These are phyloP conservation scores for Tricholoma saponaceum DNA, from an alignment of 768 basidiomycete species.

Conservation along the genomic window DNA sequence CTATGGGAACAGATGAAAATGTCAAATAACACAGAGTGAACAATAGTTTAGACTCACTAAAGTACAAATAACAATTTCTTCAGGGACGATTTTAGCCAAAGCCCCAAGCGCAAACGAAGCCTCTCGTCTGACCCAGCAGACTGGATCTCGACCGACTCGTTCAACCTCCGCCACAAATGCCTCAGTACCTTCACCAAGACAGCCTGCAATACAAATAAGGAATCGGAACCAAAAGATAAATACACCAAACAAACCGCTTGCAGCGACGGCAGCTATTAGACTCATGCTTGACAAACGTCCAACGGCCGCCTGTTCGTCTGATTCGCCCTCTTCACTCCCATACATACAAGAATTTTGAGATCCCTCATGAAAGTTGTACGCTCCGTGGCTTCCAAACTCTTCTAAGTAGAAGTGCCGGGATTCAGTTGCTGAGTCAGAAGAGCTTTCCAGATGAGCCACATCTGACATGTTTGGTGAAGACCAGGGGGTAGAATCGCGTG, in stretches of 20 bases:
- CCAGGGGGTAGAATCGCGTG: background rate
- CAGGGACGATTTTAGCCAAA: slow-evolving; percentile 82
- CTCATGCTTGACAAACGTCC: slow-evolving; percentile 92
- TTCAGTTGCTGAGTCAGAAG: background rate
- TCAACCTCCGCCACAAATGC: slow-evolving; percentile 75
- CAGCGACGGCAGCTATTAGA: slow-evolving; percentile 82
- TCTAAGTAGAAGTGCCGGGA: background rate
- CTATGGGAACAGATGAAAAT: slow-evolving; percentile 34
- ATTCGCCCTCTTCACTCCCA: slow-evolving; percentile 28
- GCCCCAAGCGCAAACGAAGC: slow-evolving; percentile 87
- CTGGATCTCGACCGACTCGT: slow-evolving; percentile 57
- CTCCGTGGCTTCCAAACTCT: background rate
- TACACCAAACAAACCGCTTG: slow-evolving; percentile 52
- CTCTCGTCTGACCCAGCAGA: slow-evolving; percentile 80
- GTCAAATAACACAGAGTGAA: background rate
- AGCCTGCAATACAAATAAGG: slow-evolving; percentile 34
- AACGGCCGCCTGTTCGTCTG: slow-evolving; percentile 72
- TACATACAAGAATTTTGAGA: slow-evolving; percentile 4
- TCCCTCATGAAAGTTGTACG: slow-evolving; percentile 1
- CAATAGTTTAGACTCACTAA: slow-evolving; percentile 42
- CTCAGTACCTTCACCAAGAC: slow-evolving; percentile 46
- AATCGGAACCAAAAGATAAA: slow-evolving; percentile 2
- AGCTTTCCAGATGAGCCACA: background rate
- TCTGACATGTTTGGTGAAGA: background rate
- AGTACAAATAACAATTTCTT: slow-evolving; percentile 60